These are phyloP conservation scores for Russula sp. DNA, from an alignment of 768 basidiomycete genomes.

Conservation along the genomic window DNA sequence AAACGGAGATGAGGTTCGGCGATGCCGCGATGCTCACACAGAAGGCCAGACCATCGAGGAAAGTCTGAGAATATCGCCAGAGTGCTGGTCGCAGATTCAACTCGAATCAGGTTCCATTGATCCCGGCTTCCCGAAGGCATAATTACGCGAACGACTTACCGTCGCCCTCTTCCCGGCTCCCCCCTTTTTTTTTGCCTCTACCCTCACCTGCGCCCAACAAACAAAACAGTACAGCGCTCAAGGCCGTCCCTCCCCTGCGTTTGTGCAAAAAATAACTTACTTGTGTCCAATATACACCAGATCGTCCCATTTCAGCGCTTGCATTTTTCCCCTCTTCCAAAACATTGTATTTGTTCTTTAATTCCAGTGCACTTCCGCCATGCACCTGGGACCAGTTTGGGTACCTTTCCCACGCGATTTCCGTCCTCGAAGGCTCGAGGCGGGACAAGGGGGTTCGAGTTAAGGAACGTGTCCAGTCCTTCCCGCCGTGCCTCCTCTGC, in stretches of 20 bases:
- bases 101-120: slow-evolving; percentile 29
- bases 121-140: slow-evolving; percentile 29
- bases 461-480: slow-evolving; percentile 11
- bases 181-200: slow-evolving; percentile 21
- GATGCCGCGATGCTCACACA: slow-evolving; percentile 29
- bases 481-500: background rate
- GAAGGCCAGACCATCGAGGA: slow-evolving; percentile 30
- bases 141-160: slow-evolving; percentile 30
- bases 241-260: slow-evolving; percentile 16
- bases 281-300: slow-evolving; percentile 1
- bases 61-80: slow-evolving; percentile 20
- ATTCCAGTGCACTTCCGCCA: slow-evolving; percentile 13
- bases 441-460: slow-evolving; percentile 5
- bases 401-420: slow-evolving; percentile 27
- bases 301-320: slow-evolving; percentile 20
- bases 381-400: slow-evolving; percentile 15
- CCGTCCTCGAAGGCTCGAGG: slow-evolving; percentile 21
- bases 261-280: background rate
- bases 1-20: slow-evolving; percentile 29
- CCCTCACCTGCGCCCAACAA: slow-evolving; percentile 20
- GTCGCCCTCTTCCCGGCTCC: slow-evolving; percentile 22
- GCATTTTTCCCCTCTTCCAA: slow-evolving; percentile 16
- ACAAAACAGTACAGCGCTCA: slow-evolving; percentile 27
- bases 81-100: slow-evolving; percentile 27
- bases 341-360: slow-evolving; percentile 10